phyloP scores from a whole-genome alignment of 2,329 filamentous ascomycete species.

The Dactylella cylindrospora region DNA sequence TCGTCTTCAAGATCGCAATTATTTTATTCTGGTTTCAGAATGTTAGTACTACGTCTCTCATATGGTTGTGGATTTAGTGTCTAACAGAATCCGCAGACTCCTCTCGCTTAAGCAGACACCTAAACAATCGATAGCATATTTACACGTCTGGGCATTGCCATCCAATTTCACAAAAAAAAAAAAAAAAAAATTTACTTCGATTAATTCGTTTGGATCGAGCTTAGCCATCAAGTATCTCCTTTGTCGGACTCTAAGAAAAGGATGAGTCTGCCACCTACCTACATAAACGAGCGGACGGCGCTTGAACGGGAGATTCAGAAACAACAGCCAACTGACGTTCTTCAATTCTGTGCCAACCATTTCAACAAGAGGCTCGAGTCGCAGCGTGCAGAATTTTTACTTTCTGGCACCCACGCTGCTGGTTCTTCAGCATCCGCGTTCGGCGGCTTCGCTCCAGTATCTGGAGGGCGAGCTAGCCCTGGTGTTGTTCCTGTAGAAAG shows the following conservation, averaged over 20 bases:
- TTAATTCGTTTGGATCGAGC: conserved; percentile 1
- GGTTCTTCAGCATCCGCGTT: conserved; percentile 46
- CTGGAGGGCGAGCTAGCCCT: conserved; percentile 38
- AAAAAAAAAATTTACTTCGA: conserved; percentile 1
- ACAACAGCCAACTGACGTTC: conserved; percentile 63
- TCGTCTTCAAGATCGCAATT: too few species aligned
- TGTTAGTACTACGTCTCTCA: too few species aligned
- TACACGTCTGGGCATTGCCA: too few species aligned
- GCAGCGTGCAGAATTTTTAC: conserved; percentile 63
- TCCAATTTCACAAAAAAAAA: too few species aligned
- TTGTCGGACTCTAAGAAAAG: too few species aligned
- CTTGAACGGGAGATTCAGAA: conserved; percentile 64
- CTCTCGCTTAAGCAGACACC: too few species aligned
- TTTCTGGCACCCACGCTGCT: conserved; percentile 49
- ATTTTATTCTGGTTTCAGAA: too few species aligned
- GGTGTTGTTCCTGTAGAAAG: conserved; percentile 33
- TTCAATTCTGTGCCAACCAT: conserved; percentile 71
- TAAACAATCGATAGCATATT: too few species aligned
- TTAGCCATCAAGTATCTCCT: too few species aligned
- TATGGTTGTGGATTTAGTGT: too few species aligned
- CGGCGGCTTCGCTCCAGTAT: conserved; percentile 37
- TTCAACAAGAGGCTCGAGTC: conserved; percentile 66
- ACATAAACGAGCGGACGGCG: conserved; percentile 64
- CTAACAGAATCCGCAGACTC: too few species aligned
- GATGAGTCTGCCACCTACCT: conserved; percentile 55